A percentile compares a stretch with the other conserved stretches of the same genome.
Evolutionary conservation across 306 rosid genomes (phyloP).

Genomic region (Albizia julibrissin): DNA sequence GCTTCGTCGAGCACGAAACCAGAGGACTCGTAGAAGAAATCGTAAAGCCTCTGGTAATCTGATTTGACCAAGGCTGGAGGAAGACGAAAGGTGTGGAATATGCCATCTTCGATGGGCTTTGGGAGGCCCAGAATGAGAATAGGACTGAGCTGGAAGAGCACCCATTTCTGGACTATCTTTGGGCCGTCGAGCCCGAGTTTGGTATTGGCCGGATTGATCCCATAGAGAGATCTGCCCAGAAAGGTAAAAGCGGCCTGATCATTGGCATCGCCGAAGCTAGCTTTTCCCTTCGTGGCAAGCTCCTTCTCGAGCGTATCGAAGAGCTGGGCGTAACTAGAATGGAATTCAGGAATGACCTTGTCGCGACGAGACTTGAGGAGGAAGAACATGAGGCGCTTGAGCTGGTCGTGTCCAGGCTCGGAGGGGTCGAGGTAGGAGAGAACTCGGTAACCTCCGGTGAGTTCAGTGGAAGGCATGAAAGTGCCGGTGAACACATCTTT

Average conservation of each 20-base stretch:
- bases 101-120: conserved; percentile 51
- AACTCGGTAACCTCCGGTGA: conserved; percentile 84
- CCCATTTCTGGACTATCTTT: conserved; percentile 70
- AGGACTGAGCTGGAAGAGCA: conserved; percentile 75
- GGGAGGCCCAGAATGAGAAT: conserved; percentile 71
- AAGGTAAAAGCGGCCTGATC: conserved; percentile 90
- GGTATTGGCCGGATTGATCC: conserved; percentile 54
- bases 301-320: conserved; percentile 54
- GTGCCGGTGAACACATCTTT: conserved; percentile 87
- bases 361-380: conserved; percentile 64
- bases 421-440: conserved; percentile 90
- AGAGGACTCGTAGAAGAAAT: conserved; percentile 71
- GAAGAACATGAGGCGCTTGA: conserved; percentile 64
- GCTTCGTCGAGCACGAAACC: conserved; percentile 68
- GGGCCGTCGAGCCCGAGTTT: conserved; percentile 74
- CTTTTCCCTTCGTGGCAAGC: conserved; percentile 56
- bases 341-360: conserved; percentile 74
- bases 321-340: conserved; percentile 44
- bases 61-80: conserved; percentile 56
- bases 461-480: conserved; percentile 73
- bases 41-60: conserved; percentile 72
- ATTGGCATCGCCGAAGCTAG: conserved; percentile 56
- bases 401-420: conserved; percentile 70
- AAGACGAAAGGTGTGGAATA: conserved; percentile 59
- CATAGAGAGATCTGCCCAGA: conserved; percentile 56